These are phyloP conservation scores for Prorocentrum cordatum DNA, from an alignment of 169 alveolate species.

Conservation along the genomic window DNA sequence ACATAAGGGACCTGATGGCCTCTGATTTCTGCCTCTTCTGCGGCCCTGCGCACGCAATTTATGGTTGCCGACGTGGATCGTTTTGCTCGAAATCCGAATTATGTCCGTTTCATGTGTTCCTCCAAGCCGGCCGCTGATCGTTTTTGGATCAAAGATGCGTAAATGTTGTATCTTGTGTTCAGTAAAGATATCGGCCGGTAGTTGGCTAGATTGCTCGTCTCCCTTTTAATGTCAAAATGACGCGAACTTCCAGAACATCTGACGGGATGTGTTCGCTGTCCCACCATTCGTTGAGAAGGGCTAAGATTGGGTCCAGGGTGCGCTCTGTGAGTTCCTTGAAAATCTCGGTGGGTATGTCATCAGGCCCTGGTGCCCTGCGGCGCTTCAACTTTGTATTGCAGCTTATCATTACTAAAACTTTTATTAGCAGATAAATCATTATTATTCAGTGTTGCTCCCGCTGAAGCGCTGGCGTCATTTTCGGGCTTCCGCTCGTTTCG, in stretches of 20 bases:
- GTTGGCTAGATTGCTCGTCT: not conserved
- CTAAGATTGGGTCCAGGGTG: not conserved
- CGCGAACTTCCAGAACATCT: not conserved
- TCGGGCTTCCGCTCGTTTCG: no score
- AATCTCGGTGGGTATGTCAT: not conserved
- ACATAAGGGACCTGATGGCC: not conserved
- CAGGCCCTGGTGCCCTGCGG: not conserved
- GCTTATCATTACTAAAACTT: no score
- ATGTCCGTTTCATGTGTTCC: not conserved
- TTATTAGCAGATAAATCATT: no score
- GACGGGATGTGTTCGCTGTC: not conserved
- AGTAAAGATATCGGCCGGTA: constrained; percentile 19
- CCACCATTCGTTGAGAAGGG: not conserved
- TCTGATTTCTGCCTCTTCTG: not conserved
- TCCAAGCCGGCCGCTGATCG: not conserved
- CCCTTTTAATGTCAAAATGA: not conserved
- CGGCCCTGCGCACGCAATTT: not conserved
- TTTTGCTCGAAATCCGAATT: not conserved
- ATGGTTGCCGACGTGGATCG: not conserved
- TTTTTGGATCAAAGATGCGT: not conserved
- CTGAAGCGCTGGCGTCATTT: no score
- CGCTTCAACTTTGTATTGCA: no score
- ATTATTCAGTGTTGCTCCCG: no score
- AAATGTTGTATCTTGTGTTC: not conserved
- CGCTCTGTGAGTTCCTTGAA: not conserved